Evolutionary conservation across 495 filamentous ascomycete genomes (phyloP), one percentile per base, ranked within the genome.

Genomic region (Penicillium argentinense): DNA sequence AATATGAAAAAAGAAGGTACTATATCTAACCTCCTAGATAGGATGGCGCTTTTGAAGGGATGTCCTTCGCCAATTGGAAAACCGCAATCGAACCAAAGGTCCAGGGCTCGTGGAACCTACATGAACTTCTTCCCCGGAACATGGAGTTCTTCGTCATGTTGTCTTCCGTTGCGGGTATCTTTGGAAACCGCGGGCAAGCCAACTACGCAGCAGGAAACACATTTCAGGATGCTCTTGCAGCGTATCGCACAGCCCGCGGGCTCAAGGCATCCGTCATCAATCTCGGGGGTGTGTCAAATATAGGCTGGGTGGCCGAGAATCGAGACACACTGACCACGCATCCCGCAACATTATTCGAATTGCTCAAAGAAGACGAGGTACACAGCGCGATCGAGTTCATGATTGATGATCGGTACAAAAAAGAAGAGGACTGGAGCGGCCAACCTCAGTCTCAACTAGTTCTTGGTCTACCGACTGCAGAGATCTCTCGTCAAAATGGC

Each of bases 181-280:
- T 63, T 24, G 57, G 60, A 11, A 62, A 61, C 72, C 74, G 11
- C 68, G 71, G 72, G 0, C 79, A 84, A 47, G 65, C 73, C 4
- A 76, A 78, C 38, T 84, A 84, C 51, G 71, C 76, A 3, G 74
- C 78, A 0, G 80, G 76, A 18, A 71, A 71, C n/a, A 68, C 68
- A 0, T 75, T 67, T 38, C 67, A 72, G 51, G 72, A 75, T 28
- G 62, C 57, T 0, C 54, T 75, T 1, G 70, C 71, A 4, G 57
- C 54, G 1, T 59, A 67, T 30, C 67, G 68, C 3, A 47, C 53
- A 23, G 28, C 49, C 0, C 47, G 32, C 4, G 65, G 65, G 1
- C 40, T 60, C 45, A 57, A 49, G 2, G 60, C 56, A 14, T 53
- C 75, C 1, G 76, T 73, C 13, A 64, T 86, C 21, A 75, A 82